Evolutionary conservation across 805 yeast genomes (phyloP), one percentile per base, ranked within the genome.

Genomic region (Saccharomycopsis schoenii): DNA sequence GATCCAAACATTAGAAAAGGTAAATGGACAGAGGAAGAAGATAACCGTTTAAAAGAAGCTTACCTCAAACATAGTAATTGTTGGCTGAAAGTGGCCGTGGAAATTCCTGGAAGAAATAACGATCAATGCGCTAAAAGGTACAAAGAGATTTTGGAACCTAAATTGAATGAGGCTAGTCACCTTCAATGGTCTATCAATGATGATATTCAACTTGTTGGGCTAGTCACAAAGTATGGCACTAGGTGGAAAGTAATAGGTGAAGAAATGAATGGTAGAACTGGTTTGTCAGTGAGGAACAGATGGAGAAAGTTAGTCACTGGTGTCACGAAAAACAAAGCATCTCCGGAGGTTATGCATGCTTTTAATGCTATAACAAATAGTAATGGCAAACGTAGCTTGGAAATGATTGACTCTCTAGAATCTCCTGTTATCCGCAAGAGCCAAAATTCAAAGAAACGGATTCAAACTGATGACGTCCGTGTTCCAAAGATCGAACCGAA

Each of bases 91-190:
- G 91, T 92, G 11, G 84, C 96, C 0, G 73, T 78, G 58, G 85
- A 81, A 59, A 87, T 92, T 12, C 81, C 83, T 2, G 96, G 97
- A 4, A 78, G 97, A 69, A 92, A 96, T 0, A 97, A 91, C 68
- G 97, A 91, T 71, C 97, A 92, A 74, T 92, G 98, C 75, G 89
- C 96, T 1, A 92, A 92, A 69, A 76, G 97, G 67, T 92, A 89
- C 70, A 83, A 85, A 15, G 97, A 92, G 68, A 97, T 90, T 1
- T 72, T 92, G 62, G 94, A 89, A 67, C 97, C 97, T 5, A 78
- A 76, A 34, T 73, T 76, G 59, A 87, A 91, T 10, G 83, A 83
- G 62, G 90, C 87, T 66, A 74, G 97, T 60, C 76, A 90, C 55
- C 79, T 89, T 66, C 84, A 86, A 1, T 92, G 98, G 98, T 75